Base-by-base conservation (phyloP, 805 yeast genomes). In the Candida golubevii region DNA sequence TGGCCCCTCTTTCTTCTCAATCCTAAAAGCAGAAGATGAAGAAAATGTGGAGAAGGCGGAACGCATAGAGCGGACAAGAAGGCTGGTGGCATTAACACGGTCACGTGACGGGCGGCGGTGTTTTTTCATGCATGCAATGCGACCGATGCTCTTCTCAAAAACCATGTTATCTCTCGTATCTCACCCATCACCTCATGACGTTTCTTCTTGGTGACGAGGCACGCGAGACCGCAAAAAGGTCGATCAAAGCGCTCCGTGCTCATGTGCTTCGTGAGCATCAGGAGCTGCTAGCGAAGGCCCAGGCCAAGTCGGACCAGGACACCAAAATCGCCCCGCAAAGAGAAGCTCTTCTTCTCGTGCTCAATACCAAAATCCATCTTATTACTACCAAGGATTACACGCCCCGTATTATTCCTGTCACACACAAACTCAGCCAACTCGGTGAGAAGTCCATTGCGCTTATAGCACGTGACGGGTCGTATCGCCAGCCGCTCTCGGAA, bases 401-500 rank as follows among this genome's bases (percentile, higher is more conserved):
- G 1, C 84, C 86, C 4, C 64, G 86, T 35, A 74, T 83, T 39
- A 68, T 82, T 45, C 85, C 88, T 4, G 50, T 85, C 10, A 71
- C 78, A 0, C 66, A 75, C 50, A 73, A 77, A 49, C 60, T 84
- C 44, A 75, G 73, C 41, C 71, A 69, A 44, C 59, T 78, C 2
- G 72, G 73, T 15, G 74, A 75, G 15, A 66, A 75, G 39, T 66
- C 79, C 18, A 73, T 85, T 6, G 58, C 85, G 4, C 67, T 88
- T 14, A 72, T 88, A 11, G 83, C 91, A 8, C 85, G 83, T 50
- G 93, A 87, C 56, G 90, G 91, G 1, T 77, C 83, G 6, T 85
- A 79, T 54, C 68, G 80, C 31, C 69, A 67, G 9, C 69, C 73
- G 5, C 59, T 85, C 6, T 67, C 71, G 7, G 66, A 63, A 27